Conservation (phyloP, 2,329 filamentous ascomycete species). For the Nectriaceae sp. region DNA sequence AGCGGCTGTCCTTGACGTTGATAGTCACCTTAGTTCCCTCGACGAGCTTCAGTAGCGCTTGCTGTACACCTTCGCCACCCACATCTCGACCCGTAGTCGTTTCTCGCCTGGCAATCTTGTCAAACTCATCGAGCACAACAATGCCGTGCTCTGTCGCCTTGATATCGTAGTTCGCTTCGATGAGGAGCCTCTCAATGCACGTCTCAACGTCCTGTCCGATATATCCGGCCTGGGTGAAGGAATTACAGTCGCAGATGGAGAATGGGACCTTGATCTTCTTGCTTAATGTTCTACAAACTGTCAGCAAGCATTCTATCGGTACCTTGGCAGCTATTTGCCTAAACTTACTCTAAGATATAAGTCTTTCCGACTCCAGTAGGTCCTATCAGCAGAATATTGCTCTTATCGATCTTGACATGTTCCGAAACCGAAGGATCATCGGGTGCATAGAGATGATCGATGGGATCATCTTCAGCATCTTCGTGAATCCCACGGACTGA, state of each 20-base stretch:
- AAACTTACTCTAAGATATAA: slow-evolving; percentile 71
- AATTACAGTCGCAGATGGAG: slow-evolving; percentile 93
- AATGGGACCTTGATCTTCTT: slow-evolving; percentile 94
- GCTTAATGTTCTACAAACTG: slow-evolving; percentile 72
- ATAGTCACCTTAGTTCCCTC: slow-evolving; percentile 94
- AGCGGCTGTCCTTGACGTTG: slow-evolving; percentile 78
- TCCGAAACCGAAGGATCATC: slow-evolving; percentile 48
- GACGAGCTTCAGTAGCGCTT: slow-evolving; percentile 92
- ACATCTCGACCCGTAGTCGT: slow-evolving; percentile 90
- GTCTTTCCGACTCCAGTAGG: slow-evolving; percentile 97
- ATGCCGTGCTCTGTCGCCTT: slow-evolving; percentile 86
- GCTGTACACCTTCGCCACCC: slow-evolving; percentile 93
- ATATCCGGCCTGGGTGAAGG: slow-evolving; percentile 94
- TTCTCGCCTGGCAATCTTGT: slow-evolving; percentile 92
- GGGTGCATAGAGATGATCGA: slow-evolving; percentile 49
- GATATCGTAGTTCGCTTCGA: slow-evolving; percentile 88
- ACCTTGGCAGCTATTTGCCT: too few species aligned
- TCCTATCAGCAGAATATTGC: slow-evolving; percentile 86
- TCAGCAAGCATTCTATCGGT: slow-evolving; percentile 19
- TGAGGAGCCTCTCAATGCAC: slow-evolving; percentile 86
- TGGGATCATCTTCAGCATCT: slow-evolving; percentile 30
- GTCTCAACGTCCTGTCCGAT: slow-evolving; percentile 98
- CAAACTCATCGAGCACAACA: slow-evolving; percentile 93
- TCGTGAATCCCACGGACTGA: slow-evolving; percentile 46
- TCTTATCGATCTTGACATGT: slow-evolving; percentile 84